Base-by-base conservation (phyloP, 1,284 basidiomycete genomes). In the Leccinum cinnamomeum region DNA sequence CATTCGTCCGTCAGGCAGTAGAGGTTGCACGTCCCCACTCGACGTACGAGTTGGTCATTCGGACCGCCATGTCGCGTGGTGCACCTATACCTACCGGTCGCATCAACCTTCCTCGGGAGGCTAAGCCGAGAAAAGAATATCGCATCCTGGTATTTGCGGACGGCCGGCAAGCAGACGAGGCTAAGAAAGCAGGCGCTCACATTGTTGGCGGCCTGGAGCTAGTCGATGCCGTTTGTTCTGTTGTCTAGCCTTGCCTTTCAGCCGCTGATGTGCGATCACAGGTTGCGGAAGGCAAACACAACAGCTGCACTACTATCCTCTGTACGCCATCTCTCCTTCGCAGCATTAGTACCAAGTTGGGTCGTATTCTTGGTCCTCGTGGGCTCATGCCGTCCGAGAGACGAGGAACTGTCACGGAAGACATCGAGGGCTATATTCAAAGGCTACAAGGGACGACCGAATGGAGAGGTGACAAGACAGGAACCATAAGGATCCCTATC, bases 341-440 rank as follows among this genome's bases (percentile, higher is more conserved):
- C 30, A 78, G 85, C 37, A 92, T 98, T 64, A 89, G 91, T 25
- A 87, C 89, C 12, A 86, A 85, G 68, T 83, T 98, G 7, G 96
- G 95, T 37, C 89, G 96, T 68, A 86, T 94, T 63, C 83, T 99
- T 28, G 97, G 97, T 72, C 96, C 95, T 50, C 89, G 94, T 64
- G 96, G 96, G 65, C 78, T 99, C 59, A 98, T 99, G 95, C 97
- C 97, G 14, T 93, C 92, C 7, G 91, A 91, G 65, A 90, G 96
- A 76, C 85, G 97, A 67, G 97, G 97, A 3, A 97, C 96, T 1
- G 97, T 98, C 7, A 93, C 92, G 0, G 90, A 94, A 59, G 92
- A 97, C 63, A 82, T 97, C 61, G 87, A 81, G 14, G 86, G 87
- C 14, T 94, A 91, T 63, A 89, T 99, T 63, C 82, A 86, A 68